Evolutionary conservation across 108 stramenopile genomes (phyloP).

Genomic region (Nitzschia sp.): DNA sequence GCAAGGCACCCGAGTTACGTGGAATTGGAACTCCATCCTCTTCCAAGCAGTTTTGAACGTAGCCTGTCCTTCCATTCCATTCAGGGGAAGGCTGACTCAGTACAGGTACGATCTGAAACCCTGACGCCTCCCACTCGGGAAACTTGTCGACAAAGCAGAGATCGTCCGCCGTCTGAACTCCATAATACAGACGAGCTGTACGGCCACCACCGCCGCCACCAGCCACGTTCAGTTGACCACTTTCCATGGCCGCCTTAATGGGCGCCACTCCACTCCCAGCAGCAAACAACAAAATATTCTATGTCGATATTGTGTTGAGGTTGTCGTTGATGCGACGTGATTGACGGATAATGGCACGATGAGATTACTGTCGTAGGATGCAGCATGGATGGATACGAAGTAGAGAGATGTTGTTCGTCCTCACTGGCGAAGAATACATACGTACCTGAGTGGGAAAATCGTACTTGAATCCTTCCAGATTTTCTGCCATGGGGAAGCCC

Average conservation of each 20-base stretch:
- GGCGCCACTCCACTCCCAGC: constrained; percentile 91
- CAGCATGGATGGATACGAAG: no score
- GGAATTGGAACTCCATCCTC: constrained; percentile 90
- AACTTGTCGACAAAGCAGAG: constrained; percentile 83
- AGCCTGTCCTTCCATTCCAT: constrained; percentile 85
- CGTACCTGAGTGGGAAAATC: constrained; percentile 88
- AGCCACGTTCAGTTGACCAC: constrained; percentile 56
- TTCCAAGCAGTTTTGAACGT: constrained; percentile 87
- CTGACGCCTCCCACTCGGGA: constrained; percentile 74
- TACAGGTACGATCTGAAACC: constrained; percentile 87
- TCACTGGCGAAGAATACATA: no score
- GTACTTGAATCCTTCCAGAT: constrained; percentile 85
- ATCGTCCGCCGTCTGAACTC: constrained; percentile 72
- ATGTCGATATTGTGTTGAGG: no score
- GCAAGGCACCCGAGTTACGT: constrained; percentile 73
- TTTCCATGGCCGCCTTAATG: constrained; percentile 91
- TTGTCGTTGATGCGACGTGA: no score
- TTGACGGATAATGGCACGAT: no score
- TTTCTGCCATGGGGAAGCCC: constrained; percentile 85
- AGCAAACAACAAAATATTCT: constrained; percentile 83
- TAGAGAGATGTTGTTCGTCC: no score
- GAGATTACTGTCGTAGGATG: no score
- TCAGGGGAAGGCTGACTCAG: constrained; percentile 56
- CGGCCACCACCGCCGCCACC: constrained; percentile 52
- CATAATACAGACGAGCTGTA: constrained; percentile 82